A percentile compares a stretch with the other conserved stretches of the same genome.
phyloP scores from a whole-genome alignment of 345 rosid species.

The Pugionium dolabratum region DNA sequence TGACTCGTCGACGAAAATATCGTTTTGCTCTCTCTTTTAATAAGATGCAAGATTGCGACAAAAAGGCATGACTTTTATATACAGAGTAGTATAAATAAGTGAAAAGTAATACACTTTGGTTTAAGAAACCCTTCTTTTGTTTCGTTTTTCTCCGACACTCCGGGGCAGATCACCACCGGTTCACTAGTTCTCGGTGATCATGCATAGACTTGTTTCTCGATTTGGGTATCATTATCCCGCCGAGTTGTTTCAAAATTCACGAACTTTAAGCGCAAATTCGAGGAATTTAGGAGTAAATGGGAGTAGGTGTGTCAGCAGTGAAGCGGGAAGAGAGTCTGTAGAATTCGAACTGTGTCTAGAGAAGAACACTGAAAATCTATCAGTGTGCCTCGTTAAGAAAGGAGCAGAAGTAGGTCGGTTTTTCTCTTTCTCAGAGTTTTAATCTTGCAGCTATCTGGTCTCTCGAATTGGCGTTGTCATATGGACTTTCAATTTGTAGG shows the following conservation, averaged over 20 bases:
- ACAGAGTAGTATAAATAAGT: no score
- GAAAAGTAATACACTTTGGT: no score
- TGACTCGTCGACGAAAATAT: no score
- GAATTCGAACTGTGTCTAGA: constrained; percentile 80
- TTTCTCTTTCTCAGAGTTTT: not conserved
- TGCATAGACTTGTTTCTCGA: constrained; percentile 39
- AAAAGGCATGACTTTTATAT: no score
- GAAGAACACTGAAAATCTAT: constrained; percentile 71
- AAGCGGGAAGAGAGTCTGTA: constrained; percentile 57
- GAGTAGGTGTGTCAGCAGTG: constrained; percentile 52
- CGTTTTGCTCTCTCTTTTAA: no score
- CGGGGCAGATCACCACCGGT: no score
- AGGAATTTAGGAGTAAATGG: constrained; percentile 12
- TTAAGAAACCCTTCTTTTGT: no score
- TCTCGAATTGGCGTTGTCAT: not conserved
- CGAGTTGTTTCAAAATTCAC: constrained; percentile 27
- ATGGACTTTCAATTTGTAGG: constrained; percentile 57
- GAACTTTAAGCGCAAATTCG: constrained; percentile 38
- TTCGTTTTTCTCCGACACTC: no score
- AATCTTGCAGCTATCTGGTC: no score
- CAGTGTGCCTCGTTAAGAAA: constrained; percentile 94
- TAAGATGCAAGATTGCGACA: no score
- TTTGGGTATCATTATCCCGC: constrained; percentile 29
- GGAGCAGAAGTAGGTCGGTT: constrained; percentile 84
- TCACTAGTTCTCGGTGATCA: no score